Base-by-base conservation (phyloP, 176 grass and related monocot species). In the Paspalum vaginatum region DNA sequence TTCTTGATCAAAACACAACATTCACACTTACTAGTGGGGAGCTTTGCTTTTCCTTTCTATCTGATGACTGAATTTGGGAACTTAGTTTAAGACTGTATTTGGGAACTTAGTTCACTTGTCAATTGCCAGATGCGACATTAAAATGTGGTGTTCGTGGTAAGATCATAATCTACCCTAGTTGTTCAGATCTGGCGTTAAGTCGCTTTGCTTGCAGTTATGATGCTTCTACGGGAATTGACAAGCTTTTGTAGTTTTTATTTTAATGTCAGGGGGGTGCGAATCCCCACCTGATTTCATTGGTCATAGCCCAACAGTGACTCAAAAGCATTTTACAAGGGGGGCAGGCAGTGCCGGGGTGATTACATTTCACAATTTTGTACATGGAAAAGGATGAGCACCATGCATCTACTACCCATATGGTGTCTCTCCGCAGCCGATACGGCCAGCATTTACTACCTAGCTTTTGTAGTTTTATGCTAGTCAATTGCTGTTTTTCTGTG, bases 191-290 rank as follows among this genome's bases (percentile, higher is more conserved):
- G 43, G 9, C 51, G 39, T 38, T 21, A 14, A 40, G 52, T 1
- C 24, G 2, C 44, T n/a, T 78, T 62, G 48, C 22, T n/a, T 46
- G 44, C 0, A 13, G 54, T 55, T 49, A 26, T n/a, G 22, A 16
- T 83, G 41, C 22, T 60, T 5, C 5, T 13, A 52, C 43, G 53
- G 32, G 16, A 56, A 50, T 67, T 26, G 32, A 40, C 50, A 66
- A 38, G 25, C 76, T 64, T 72, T 37, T 65, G 15, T 45, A 21
- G 47, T 79, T 71, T 11, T 32, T n/a, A n/a, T n/a, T n/a, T n/a
- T n/a, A n/a, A n/a, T n/a, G n/a, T n/a, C n/a, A n/a, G n/a, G n/a
- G n/a, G n/a, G n/a, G n/a, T n/a, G n/a, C n/a, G n/a, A n/a, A n/a
- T n/a, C n/a, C n/a, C n/a, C n/a, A n/a, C n/a, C n/a, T n/a, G n/a